Evolutionary conservation across 176 grass and related monocot genomes (phyloP), one percentile per base, ranked within the genome.

Genomic region (Rhipidocladum racemiflorum): DNA sequence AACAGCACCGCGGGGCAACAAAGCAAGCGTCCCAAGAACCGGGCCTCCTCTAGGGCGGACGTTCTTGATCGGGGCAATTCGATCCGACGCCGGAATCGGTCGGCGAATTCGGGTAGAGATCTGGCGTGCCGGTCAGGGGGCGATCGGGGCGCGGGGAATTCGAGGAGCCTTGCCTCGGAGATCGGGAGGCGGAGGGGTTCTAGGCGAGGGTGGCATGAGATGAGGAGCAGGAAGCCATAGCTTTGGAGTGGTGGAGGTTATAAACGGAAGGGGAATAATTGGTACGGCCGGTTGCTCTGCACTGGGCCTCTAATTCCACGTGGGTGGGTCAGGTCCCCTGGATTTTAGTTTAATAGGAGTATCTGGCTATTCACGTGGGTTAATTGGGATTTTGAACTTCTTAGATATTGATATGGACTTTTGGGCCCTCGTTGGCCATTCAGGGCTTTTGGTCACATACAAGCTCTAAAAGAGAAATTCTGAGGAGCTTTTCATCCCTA

Each of bases 201-300:
- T 89, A 89, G 72, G 83, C 71, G 45, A 85, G 11, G 62, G 40
- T 24, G 76, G 77, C 83, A 57, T 24, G 88, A 72, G 78, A 71
- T 18, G 87, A 64, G 72, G 71, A 65, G 66, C 72, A 62, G 21
- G 44, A 70, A 38, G 61, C 75, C 74, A 72, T 65, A 65, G 67
- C 57, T 65, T 45, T 74, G 30, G 45, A 54, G 55, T 21, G 44
- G 14, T 2, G 76, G 62, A 62, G 76, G 61, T 80, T 84, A 74
- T n/a, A 70, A 71, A 64, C 55, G 65, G 65, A 65, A 83, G 38
- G 38, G 38, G 6, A 39, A 8, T 39, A 39, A 39, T 39, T 39
- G 1, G 12, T 6, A 14, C 4, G 36, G 10, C 71, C 32, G 2
- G 42, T 36, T 54, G 46, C 48, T 74, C 5, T 23, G 20, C 29